phyloP scores from a whole-genome alignment of 2,329 filamentous ascomycete species.

The Colletotrichum zoysiae region DNA sequence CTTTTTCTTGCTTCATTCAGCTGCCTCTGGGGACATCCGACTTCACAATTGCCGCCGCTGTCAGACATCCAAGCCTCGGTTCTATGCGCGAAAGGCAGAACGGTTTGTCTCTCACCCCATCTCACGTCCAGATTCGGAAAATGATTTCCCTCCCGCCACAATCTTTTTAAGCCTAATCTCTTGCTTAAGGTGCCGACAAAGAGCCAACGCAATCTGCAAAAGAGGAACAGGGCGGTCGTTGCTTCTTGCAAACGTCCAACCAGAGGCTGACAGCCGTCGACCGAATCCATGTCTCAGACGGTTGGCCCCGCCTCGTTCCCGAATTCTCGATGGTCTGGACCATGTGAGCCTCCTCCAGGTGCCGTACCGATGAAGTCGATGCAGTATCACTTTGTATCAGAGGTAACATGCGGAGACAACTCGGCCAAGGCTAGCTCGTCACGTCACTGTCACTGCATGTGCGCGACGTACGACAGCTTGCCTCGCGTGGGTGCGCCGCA shows the following conservation, averaged over 20 bases:
- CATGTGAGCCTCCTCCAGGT: not conserved
- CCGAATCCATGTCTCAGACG: conserved; percentile 7
- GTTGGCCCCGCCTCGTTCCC: conserved; percentile 13
- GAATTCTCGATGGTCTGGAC: not conserved
- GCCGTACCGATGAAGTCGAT: conserved; percentile 5
- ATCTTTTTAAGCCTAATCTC: conserved; percentile 5
- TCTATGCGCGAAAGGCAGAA: not conserved
- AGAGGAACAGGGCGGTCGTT: not conserved
- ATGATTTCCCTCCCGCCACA: not conserved
- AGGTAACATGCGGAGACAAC: conserved; percentile 22
- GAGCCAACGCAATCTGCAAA: not conserved
- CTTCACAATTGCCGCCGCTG: not conserved
- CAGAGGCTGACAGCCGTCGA: conserved; percentile 14
- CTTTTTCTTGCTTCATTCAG: conserved; percentile 36
- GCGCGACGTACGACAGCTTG: conserved; percentile 22
- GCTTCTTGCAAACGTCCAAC: conserved; percentile 1
- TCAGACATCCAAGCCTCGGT: not conserved
- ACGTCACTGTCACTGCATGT: conserved; percentile 31
- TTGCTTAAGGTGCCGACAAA: not conserved
- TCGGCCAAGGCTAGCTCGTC: conserved; percentile 28
- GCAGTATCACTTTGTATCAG: conserved; percentile 30
- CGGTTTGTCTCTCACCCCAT: not conserved
- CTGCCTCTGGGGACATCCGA: not conserved
- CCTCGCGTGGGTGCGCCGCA: conserved; percentile 22
- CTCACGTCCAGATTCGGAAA: conserved; percentile 11